Base-by-base conservation (phyloP, 768 basidiomycete genomes). In the Podaxis rugospora region DNA sequence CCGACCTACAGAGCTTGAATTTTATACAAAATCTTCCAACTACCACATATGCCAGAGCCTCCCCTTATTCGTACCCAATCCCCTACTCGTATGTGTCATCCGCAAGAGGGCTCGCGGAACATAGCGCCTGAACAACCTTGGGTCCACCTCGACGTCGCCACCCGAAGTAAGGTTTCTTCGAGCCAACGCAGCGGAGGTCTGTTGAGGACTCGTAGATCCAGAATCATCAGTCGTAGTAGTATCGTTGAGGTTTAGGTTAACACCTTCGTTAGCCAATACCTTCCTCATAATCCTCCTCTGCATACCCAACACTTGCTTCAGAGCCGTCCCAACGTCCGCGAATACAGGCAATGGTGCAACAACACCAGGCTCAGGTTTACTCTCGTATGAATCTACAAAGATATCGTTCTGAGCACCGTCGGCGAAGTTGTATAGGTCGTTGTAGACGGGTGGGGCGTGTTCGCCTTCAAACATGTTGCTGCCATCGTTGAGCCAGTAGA, bases 341-440 rank as follows among this genome's bases (percentile, higher is more conserved):
- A 75, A 62, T 2, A 73, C 65, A 16, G 78, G 78, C 32, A 79
- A 59, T 5, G 67, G 61, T 1, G 76, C 78, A 25, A 69, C 70
- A 2, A 82, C 80, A 0, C 78, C 76, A 18, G 82, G 82, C 6
- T 70, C 67, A 0, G 82, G 82, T 0, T 83, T 68, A 35, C 52
- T 74, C 51, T 56, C 59, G 65, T 87, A 86, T 1, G 80, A 86
- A 67, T 84, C 79, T 54, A 76, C 72, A 69, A 92, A 90, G 62
- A 91, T 90, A 69, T 91, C 88, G 56, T 81, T 68, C 69, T 93
- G 91, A 0, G 89, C 75, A 7, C 91, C 90, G 67, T 92, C 85
- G 9, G 64, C 60, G 71, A 89, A 92, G 67, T 87, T 86, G 77
- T 89, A 92, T 13, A 84, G 72, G 62, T 83, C 81, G 66, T 80